These are phyloP conservation scores for Pestalotiopsis fici DNA, from an alignment of 2,329 filamentous ascomycete genomes.

Conservation along the genomic window DNA sequence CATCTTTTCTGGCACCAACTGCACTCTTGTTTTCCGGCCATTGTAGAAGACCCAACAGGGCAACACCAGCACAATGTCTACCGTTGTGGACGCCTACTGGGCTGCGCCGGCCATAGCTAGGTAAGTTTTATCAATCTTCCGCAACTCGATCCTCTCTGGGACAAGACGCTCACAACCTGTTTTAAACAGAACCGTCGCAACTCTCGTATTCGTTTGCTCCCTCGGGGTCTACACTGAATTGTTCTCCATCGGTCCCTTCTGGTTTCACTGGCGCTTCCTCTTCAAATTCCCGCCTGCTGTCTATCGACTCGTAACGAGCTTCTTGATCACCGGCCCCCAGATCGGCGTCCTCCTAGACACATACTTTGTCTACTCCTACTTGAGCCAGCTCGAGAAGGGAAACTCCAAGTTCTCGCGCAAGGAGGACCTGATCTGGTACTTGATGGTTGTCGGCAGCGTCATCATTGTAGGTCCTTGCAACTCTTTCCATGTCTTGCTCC, in stretches of 20 bases:
- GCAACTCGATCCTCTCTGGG: not conserved
- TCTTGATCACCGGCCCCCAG: slow-evolving; percentile 40
- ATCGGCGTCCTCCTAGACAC: slow-evolving; percentile 68
- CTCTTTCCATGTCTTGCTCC: slow-evolving; percentile 15
- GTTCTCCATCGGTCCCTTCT: slow-evolving; percentile 49
- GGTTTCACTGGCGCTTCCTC: slow-evolving; percentile 55
- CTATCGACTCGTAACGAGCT: slow-evolving; percentile 44
- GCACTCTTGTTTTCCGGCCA: not conserved
- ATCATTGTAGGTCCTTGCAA: slow-evolving; percentile 72
- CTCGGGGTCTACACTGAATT: slow-evolving; percentile 60
- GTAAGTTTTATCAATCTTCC: slow-evolving; percentile 26
- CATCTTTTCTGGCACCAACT: not conserved
- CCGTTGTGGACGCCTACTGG: slow-evolving; percentile 41
- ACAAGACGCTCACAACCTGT: not conserved
- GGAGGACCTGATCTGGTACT: slow-evolving; percentile 80
- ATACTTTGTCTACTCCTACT: slow-evolving; percentile 79
- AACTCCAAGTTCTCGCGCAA: slow-evolving; percentile 72
- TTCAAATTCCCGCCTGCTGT: slow-evolving; percentile 54
- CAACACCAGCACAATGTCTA: slow-evolving; percentile 33
- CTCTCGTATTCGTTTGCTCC: slow-evolving; percentile 64
- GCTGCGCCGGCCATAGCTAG: slow-evolving; percentile 42
- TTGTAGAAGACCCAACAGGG: not conserved
- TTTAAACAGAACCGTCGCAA: slow-evolving; percentile 63
- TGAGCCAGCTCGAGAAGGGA: slow-evolving; percentile 70
- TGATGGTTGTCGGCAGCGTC: slow-evolving; percentile 69